These are phyloP conservation scores for Pilaira anomala DNA, from an alignment of 192 early-diverging fungal species.

Conservation along the genomic window DNA sequence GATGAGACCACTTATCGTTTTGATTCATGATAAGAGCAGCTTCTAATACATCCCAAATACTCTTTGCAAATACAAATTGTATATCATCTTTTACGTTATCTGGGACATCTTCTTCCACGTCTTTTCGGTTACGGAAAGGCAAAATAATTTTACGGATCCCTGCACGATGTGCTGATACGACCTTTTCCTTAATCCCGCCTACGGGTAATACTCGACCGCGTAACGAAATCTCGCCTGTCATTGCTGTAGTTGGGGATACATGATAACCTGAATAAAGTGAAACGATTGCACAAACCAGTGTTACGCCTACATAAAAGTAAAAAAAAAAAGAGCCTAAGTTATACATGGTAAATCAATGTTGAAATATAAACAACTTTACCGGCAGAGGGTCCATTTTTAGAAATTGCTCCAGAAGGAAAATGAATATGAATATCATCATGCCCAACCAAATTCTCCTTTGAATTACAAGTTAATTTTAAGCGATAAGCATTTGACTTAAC, in stretches of 20 bases:
- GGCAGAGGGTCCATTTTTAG: conserved; percentile 79
- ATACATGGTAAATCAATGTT: neutral
- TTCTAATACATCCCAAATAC: conserved; percentile 58
- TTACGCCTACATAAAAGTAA: conserved; percentile 36
- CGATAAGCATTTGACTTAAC: conserved; percentile 62
- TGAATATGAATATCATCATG: conserved; percentile 75
- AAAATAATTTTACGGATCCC: conserved; percentile 68
- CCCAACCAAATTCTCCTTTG: conserved; percentile 36
- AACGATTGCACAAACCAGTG: conserved; percentile 72
- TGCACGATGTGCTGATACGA: conserved; percentile 75
- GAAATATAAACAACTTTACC: conserved; percentile 27
- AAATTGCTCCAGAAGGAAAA: conserved; percentile 74
- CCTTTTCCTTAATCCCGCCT: conserved; percentile 87
- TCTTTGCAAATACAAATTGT: conserved; percentile 60
- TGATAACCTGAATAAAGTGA: conserved; percentile 61
- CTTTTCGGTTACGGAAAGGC: conserved; percentile 65
- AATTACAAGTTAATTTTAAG: conserved; percentile 52
- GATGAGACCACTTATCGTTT: too few relatives aligned
- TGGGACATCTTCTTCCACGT: conserved; percentile 69
- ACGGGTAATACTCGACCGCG: conserved; percentile 77
- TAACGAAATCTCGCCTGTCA: conserved; percentile 88
- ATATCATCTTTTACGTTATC: conserved; percentile 58
- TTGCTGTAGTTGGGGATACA: conserved; percentile 59
- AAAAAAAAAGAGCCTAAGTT: too few relatives aligned
- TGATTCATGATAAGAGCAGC: conserved; percentile 36